phyloP scores from a whole-genome alignment of 129 eudicot genomes.

The Chrysanthemum lavandulifolium region DNA sequence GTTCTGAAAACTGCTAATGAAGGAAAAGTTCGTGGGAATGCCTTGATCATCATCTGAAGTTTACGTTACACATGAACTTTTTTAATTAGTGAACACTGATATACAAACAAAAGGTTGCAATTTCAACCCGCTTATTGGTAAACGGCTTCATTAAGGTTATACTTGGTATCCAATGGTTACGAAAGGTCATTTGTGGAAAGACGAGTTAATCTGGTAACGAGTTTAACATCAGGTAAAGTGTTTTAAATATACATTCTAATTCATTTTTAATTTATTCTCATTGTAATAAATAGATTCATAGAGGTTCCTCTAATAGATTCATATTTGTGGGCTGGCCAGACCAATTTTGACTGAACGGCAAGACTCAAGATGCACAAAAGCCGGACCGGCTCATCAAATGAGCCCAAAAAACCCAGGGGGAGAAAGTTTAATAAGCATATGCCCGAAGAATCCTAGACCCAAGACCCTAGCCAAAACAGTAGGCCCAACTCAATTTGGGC shows the following conservation, averaged over 20 bases:
- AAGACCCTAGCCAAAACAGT: background rate
- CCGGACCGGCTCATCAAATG: too few relatives aligned
- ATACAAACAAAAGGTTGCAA: background rate
- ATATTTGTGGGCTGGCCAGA: too few relatives aligned
- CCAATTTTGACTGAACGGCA: too few relatives aligned
- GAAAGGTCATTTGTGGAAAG: background rate
- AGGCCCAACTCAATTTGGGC: background rate
- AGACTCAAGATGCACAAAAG: too few relatives aligned
- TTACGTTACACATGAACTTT: slow-evolving; percentile 2
- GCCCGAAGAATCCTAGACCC: background rate
- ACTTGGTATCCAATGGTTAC: background rate
- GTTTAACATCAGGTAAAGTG: background rate
- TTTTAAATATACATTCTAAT: too few relatives aligned
- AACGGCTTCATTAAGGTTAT: background rate
- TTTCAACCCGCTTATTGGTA: background rate
- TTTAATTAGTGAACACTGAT: background rate
- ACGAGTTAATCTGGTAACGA: background rate
- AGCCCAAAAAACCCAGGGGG: too few relatives aligned
- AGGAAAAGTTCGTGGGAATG: slow-evolving; percentile 36
- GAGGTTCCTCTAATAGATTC: too few relatives aligned
- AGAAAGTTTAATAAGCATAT: too few relatives aligned
- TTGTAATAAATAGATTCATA: too few relatives aligned
- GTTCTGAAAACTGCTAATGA: slow-evolving; percentile 61
- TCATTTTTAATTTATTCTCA: too few relatives aligned
- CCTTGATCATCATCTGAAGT: slow-evolving; percentile 41